Percentiles rank a stretch among this genome's conserved stretches.
These are phyloP conservation scores for Paramecium sexaurelia DNA, from an alignment of 73 alveolate genomes.

Conservation along the genomic window DNA sequence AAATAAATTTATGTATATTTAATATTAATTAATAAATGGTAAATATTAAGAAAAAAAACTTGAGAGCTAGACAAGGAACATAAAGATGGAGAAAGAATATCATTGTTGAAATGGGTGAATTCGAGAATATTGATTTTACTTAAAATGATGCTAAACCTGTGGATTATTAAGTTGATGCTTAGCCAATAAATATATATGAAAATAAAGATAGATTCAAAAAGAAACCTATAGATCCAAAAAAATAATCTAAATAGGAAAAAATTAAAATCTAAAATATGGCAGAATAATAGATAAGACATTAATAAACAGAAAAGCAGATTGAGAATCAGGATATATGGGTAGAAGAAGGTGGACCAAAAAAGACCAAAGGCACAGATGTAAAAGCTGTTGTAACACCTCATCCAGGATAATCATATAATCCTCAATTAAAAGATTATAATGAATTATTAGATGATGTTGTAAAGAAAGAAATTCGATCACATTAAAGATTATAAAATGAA, in stretches of 20 bases:
- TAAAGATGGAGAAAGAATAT: slow-evolving; percentile 53
- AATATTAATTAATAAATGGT: slow-evolving; percentile 25
- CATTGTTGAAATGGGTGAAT: neutral
- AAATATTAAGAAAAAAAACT: slow-evolving; percentile 22
- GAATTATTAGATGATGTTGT: slow-evolving; percentile 20
- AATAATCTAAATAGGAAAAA: neutral
- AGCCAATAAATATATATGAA: slow-evolving; percentile 41
- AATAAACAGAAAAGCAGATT: neutral
- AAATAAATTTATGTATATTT: neutral
- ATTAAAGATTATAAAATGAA: neutral
- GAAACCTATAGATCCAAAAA: neutral
- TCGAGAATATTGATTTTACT: slow-evolving; percentile 25
- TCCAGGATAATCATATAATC: slow-evolving; percentile 56
- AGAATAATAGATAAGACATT: neutral
- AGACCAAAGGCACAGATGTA: neutral
- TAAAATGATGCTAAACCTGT: neutral
- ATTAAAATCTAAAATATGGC: slow-evolving; percentile 7
- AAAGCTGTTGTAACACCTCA: slow-evolving; percentile 37
- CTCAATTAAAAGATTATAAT: slow-evolving; percentile 1
- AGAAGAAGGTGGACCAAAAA: neutral
- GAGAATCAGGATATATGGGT: neutral
- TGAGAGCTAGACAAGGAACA: slow-evolving; percentile 37
- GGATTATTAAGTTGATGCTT: slow-evolving; percentile 11
- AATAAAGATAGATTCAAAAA: slow-evolving; percentile 51
- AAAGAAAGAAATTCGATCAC: neutral